Percentiles rank a stretch among this genome's conserved stretches.
These are phyloP conservation scores for Pichia sp. DNA, from an alignment of 1,139 yeast species.

Conservation along the genomic window DNA sequence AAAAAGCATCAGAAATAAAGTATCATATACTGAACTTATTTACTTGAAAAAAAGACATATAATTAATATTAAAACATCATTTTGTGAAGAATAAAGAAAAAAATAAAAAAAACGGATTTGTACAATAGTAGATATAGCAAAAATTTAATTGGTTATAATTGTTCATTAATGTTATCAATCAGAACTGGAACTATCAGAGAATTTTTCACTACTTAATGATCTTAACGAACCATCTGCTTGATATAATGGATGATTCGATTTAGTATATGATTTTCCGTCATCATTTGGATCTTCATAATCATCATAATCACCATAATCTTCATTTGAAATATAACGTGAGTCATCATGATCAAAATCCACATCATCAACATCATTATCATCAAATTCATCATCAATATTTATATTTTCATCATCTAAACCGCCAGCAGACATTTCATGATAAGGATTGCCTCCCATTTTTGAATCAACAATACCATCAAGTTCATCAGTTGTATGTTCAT, in stretches of 20 bases:
- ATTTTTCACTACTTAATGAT: slow-evolving; percentile 18
- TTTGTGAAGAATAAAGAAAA: background rate
- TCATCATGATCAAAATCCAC: slow-evolving; percentile 42
- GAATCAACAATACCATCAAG: slow-evolving; percentile 18
- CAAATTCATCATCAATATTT: slow-evolving; percentile 15
- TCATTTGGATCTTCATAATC: slow-evolving; percentile 78
- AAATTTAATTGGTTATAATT: background rate
- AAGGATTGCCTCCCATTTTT: slow-evolving; percentile 29
- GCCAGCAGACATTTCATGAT: slow-evolving; percentile 27
- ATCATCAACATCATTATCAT: slow-evolving; percentile 16
- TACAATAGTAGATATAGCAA: background rate
- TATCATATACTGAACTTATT: too few relatives aligned
- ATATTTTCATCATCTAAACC: slow-evolving; percentile 20
- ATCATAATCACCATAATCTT: slow-evolving; percentile 39
- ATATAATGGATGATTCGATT: slow-evolving; percentile 54
- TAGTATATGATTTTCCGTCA: slow-evolving; percentile 70
- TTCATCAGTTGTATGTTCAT: slow-evolving; percentile 10
- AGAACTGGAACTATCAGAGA: slow-evolving; percentile 17
- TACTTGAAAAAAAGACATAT: too few relatives aligned
- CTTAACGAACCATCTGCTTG: slow-evolving; percentile 30
- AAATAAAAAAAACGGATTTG: background rate
- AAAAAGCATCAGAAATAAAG: too few relatives aligned
- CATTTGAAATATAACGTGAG: slow-evolving; percentile 5
- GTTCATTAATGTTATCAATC: slow-evolving; percentile 2
- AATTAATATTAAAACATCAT: too few relatives aligned